Base-by-base conservation (phyloP, 495 filamentous ascomycete species). In the Hypoxylon crocopeplum region DNA sequence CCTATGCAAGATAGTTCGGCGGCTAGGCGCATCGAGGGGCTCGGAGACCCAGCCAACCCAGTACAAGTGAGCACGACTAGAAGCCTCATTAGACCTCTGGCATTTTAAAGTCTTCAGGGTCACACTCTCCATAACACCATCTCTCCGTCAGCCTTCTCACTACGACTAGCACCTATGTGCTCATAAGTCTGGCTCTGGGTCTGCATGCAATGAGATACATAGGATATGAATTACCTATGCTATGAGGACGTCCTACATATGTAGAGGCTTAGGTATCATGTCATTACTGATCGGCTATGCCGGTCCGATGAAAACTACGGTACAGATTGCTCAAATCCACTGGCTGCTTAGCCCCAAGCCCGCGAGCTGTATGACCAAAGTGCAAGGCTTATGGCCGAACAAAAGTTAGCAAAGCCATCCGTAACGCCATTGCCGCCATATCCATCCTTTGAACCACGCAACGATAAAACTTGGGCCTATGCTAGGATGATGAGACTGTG, bases 351-450 rank as follows among this genome's bases (percentile, higher is more conserved):
- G 19, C 22, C 27, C 21, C n/a, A 20, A 34, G 32, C 49, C 34
- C 41, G 2, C 8, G 17, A 17, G 45, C 32, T 17, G 27, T 41
- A 25, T 48, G 54, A 44, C 10, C 36, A 8, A 48, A 55, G 27
- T 20, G 40, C 48, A 48, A 45, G 19, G 24, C 48, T 32, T n/a
- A 21, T 46, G 17, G 33, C 15, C 22, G 12, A 50, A 17, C 1
- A 13, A 30, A 29, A 51, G 12, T 32, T 27, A 41, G 17, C 22
- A 62, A 17, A 59, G 34, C 49, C 40, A 32, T 45, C 24, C 55
- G 37, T 59, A 64, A 64, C 61, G 61, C 61, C 61, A 40, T 40
- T 51, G 39, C 46, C 55, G 19, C 61, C 50, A n/a, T 27, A 48
- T 15, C 61, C 27, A 42, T n/a, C 38, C 48, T 45, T 37, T 47